These are phyloP conservation scores for Cryphonectria carpinicola DNA, from an alignment of 2,329 filamentous ascomycete species.

Conservation along the genomic window DNA sequence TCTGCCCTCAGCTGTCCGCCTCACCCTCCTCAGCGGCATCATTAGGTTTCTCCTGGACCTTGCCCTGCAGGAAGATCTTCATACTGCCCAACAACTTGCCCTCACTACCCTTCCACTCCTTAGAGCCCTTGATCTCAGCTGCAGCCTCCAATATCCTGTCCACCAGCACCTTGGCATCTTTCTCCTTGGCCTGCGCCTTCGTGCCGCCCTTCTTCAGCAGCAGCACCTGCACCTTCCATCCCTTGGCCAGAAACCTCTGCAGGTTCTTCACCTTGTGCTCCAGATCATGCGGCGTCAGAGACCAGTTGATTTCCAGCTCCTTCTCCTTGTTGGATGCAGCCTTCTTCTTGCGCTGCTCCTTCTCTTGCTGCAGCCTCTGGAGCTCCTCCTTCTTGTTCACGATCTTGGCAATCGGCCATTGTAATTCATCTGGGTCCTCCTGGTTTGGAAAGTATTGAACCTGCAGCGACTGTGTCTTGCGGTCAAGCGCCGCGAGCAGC, in stretches of 20 bases:
- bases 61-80: slow-evolving; percentile 46
- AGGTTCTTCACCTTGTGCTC: slow-evolving; percentile 71
- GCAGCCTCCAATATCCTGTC: slow-evolving; percentile 47
- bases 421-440: slow-evolving; percentile 32
- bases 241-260: slow-evolving; percentile 71
- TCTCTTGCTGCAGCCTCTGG: slow-evolving; percentile 44
- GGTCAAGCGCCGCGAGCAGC: slow-evolving; percentile 47
- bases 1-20: neutral
- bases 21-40: neutral
- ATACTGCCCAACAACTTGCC: slow-evolving; percentile 46
- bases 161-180: slow-evolving; percentile 66
- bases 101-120: slow-evolving; percentile 46
- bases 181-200: slow-evolving; percentile 60
- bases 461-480: slow-evolving; percentile 44
- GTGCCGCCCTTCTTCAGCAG: slow-evolving; percentile 69
- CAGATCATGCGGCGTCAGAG: slow-evolving; percentile 77
- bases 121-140: slow-evolving; percentile 41
- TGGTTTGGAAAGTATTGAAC: slow-evolving; percentile 46
- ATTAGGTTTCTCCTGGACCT: slow-evolving; percentile 29
- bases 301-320: slow-evolving; percentile 89
- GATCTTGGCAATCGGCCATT: slow-evolving; percentile 71
- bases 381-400: slow-evolving; percentile 60
- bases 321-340: slow-evolving; percentile 58
- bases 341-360: slow-evolving; percentile 49
- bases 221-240: slow-evolving; percentile 74